Evolutionary conservation across 768 basidiomycete species (phyloP).

Genomic region (Leccinum olivaceopallidum): DNA sequence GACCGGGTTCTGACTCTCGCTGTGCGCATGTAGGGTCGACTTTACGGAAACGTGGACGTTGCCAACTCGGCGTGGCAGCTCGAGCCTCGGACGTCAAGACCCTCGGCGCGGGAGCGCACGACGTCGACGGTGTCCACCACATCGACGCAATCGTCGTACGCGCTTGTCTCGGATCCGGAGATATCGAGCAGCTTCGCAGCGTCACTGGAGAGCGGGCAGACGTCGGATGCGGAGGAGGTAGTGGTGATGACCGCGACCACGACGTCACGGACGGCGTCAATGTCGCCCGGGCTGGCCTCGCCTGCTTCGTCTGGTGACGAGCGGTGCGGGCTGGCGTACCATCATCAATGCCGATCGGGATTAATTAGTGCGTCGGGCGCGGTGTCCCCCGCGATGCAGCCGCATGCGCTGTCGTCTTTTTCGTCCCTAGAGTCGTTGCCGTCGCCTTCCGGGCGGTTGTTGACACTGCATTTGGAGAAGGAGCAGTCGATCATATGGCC

Average conservation of each 20-base stretch:
- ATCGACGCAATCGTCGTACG: slow-evolving; percentile 80
- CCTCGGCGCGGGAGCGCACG: slow-evolving; percentile 67
- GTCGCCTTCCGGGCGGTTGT: slow-evolving; percentile 58
- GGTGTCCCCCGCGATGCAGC: slow-evolving; percentile 55
- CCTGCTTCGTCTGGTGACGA: slow-evolving; percentile 64
- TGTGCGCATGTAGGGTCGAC: slow-evolving; percentile 57
- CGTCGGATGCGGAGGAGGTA: slow-evolving; percentile 71
- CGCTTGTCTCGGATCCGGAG: slow-evolving; percentile 80
- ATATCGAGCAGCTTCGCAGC: slow-evolving; percentile 85
- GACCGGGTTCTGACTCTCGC: background rate
- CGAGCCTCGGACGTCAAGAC: slow-evolving; percentile 57
- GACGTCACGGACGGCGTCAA: background rate
- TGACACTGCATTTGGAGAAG: slow-evolving; percentile 83
- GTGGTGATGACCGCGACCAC: slow-evolving; percentile 16
- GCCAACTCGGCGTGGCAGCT: slow-evolving; percentile 76
- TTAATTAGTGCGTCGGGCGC: slow-evolving; percentile 46
- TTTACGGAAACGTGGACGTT: slow-evolving; percentile 70
- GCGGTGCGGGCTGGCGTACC: slow-evolving; percentile 25
- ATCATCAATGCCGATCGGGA: slow-evolving; percentile 8
- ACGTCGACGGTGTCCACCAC: slow-evolving; percentile 73
- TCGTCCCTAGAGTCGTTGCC: slow-evolving; percentile 63
- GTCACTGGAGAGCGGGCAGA: slow-evolving; percentile 71
- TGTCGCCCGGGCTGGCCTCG: slow-evolving; percentile 62
- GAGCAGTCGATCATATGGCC: slow-evolving; percentile 82
- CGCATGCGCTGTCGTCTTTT: slow-evolving; percentile 64